Evolutionary conservation across 176 grass and related monocot genomes (phyloP).

Genomic region (Cenchrus americanus): DNA sequence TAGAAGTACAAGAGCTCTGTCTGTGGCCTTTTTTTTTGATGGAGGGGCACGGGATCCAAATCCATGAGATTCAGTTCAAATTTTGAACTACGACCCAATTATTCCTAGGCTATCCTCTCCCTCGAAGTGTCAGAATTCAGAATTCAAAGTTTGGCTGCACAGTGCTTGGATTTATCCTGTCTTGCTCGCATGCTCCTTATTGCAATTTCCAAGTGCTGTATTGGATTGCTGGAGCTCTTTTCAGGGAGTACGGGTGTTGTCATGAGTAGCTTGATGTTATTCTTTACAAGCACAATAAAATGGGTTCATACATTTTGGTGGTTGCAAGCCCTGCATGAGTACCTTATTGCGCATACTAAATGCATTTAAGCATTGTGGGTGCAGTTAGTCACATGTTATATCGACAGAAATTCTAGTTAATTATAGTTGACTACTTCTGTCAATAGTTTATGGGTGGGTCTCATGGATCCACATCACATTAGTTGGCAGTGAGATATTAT

Average conservation of each 20-base stretch:
- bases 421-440: conserved; percentile 47
- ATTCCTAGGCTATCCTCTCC: conserved; percentile 3
- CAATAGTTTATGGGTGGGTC: conserved; percentile 29
- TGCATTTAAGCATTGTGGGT: conserved; percentile 39
- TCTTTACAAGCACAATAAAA: conserved; percentile 18
- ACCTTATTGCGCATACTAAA: conserved; percentile 35
- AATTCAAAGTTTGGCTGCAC: conserved; percentile 11
- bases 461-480: conserved; percentile 47
- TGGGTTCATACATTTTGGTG: neutral
- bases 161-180: neutral
- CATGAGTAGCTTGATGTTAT: neutral
- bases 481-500: conserved; percentile 41
- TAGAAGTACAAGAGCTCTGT: neutral
- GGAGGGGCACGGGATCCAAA: conserved; percentile 8
- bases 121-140: neutral
- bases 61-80: neutral
- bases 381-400: conserved; percentile 28
- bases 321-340: neutral
- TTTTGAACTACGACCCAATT: neutral
- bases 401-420: conserved; percentile 33
- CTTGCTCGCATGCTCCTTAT: neutral
- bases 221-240: neutral
- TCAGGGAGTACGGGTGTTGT: conserved; percentile 1
- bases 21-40: neutral
- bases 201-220: neutral